Evolutionary conservation across 192 early-diverging fungal species (phyloP), one percentile per base, ranked within the genome.

Genomic region (Kappamyces sp.): DNA sequence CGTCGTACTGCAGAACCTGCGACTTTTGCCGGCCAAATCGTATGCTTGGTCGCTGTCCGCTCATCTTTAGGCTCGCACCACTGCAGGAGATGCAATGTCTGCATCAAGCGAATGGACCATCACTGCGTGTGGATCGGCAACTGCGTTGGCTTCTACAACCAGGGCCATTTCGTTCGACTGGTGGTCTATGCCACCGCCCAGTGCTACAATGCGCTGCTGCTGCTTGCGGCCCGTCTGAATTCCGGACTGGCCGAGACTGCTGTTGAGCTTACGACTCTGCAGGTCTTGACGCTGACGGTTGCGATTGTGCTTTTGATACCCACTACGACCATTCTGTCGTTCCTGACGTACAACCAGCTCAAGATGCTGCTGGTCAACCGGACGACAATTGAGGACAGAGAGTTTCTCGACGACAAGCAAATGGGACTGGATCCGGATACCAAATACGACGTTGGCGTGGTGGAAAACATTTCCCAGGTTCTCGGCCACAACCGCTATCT

Each of bases 81-180:
- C 39, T 71, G 69, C 47, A 42, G 51, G 4, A 12, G 51, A 22
- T 71, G 60, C 32, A 49, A 48, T 5, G 46, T 41, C 2, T 71
- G 69, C 40, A 57, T 71, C 35, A 39, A 63, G n/a, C 53, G 60
- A 15, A 66, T 71, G 60, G 69, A 71, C 54, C 69, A 71, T 57
- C 62, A 66, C 53, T 71, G 69, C 53, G 29, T 41, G 29, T 66
- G 63, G 58, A 61, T 55, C 34, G 48, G 45, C 15, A 38, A 15
- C 33, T 62, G 60, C 57, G 51, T 64, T 2, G 66, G 66, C 6
- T 59, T 33, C 41, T 33, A 42, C 31, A 68, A 60, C 15, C 66
- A 68, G 36, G 55, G 54, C 9, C 66, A 68, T 68, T 68, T 68
- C 45, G 39, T 61, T 2, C 45, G 66, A 34, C 1, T 58, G 42